Conservation (phyloP, 2,329 filamentous ascomycete genomes). For the Pseudofabraea citricarpa region DNA sequence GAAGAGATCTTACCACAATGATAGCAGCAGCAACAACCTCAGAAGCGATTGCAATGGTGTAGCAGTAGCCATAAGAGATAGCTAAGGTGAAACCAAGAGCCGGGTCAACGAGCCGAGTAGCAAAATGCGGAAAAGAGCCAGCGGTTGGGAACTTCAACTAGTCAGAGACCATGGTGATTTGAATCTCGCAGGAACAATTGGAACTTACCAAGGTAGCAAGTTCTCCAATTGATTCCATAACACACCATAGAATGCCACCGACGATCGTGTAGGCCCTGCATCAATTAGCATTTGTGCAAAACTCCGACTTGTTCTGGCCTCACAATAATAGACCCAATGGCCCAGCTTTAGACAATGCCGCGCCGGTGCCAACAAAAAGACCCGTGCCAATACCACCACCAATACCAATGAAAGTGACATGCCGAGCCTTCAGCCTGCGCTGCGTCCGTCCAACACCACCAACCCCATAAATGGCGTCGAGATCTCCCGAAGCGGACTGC, state of each 20-base stretch:
- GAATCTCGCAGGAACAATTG: too few species aligned
- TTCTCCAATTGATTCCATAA: conserved; percentile 31
- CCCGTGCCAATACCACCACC: conserved; percentile 41
- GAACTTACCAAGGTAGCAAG: conserved; percentile 21
- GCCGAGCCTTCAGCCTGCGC: conserved; percentile 6
- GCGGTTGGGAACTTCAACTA: conserved; percentile 27
- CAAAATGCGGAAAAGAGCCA: conserved; percentile 30
- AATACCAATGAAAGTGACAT: conserved; percentile 12
- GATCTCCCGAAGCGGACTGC: conserved; percentile 3
- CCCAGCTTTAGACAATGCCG: conserved; percentile 40
- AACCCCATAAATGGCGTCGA: conserved; percentile 9
- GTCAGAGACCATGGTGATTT: too few species aligned
- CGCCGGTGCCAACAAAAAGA: conserved; percentile 46
- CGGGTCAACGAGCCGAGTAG: conserved; percentile 30
- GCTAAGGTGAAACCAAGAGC: conserved; percentile 29
- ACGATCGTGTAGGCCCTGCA: conserved; percentile 34
- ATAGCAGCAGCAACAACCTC: not conserved
- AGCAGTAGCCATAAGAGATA: conserved; percentile 27
- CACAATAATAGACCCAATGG: conserved; percentile 39
- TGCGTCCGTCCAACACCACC: conserved; percentile 8
- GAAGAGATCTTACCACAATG: not conserved
- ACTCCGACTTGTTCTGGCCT: not conserved
- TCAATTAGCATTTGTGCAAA: not conserved
- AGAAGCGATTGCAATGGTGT: conserved; percentile 22
- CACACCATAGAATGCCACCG: conserved; percentile 27